phyloP scores from a whole-genome alignment of 352 stramenopile species.

The Globisporangium takayamanum region DNA sequence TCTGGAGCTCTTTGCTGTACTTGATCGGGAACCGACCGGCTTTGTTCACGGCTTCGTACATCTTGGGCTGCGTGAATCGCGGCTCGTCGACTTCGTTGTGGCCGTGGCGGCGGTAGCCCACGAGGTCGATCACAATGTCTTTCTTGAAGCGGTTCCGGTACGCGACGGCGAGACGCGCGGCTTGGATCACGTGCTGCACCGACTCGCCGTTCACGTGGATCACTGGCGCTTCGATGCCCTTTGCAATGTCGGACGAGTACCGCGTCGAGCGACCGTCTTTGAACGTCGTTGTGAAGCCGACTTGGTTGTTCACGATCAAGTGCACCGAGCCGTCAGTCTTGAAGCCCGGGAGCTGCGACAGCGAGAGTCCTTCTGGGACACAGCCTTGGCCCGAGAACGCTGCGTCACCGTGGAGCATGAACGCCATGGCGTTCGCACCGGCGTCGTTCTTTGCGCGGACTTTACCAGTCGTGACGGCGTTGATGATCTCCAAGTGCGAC shows the following conservation, averaged over 20 bases:
- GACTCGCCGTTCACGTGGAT: constrained; percentile 89
- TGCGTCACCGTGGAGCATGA: constrained; percentile 84
- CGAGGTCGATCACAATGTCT: constrained; percentile 83
- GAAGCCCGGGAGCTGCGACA: constrained; percentile 78
- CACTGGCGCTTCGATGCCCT: constrained; percentile 73
- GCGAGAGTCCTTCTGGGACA: constrained; percentile 65
- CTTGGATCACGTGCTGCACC: constrained; percentile 67
- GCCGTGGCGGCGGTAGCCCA: constrained; percentile 79
- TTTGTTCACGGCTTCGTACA: constrained; percentile 74
- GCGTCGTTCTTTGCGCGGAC: constrained; percentile 76
- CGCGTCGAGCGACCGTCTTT: constrained; percentile 70
- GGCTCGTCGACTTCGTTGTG: constrained; percentile 90
- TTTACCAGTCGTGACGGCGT: constrained; percentile 78
- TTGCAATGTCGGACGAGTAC: constrained; percentile 83
- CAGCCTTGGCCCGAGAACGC: constrained; percentile 84
- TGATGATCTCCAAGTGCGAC: constrained; percentile 87
- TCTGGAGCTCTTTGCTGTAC: constrained; percentile 62
- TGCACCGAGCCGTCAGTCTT: constrained; percentile 73
- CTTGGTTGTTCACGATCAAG: constrained; percentile 88
- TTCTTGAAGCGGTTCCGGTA: constrained; percentile 84
- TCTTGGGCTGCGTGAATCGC: constrained; percentile 84
- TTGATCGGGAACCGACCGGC: constrained; percentile 60
- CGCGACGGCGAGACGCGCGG: constrained; percentile 59
- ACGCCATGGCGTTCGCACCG: constrained; percentile 57
- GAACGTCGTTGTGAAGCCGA: constrained; percentile 87